Percentiles rank a stretch among this genome's conserved stretches.
phyloP scores from a whole-genome alignment of 495 filamentous ascomycete genomes.

The Aspergillus ostianus region DNA sequence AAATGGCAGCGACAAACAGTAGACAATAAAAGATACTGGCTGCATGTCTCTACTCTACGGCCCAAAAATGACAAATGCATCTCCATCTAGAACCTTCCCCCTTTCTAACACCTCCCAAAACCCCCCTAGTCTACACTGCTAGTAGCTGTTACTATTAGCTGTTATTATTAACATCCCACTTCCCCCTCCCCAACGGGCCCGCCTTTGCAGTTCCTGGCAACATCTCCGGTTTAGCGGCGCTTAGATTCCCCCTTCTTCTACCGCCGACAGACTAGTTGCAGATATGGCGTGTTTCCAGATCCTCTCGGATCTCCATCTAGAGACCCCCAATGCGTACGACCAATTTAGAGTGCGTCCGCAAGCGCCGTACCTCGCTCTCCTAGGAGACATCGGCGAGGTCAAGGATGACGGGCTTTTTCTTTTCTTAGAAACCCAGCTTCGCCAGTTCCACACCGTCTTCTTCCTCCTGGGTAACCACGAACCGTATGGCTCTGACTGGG shows the following conservation, averaged over 20 bases:
- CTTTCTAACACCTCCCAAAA: no score
- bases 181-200: not conserved
- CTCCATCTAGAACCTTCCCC: not conserved
- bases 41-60: no score
- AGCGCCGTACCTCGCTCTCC: constrained; percentile 52
- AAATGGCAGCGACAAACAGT: not conserved
- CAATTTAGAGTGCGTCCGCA: constrained; percentile 41
- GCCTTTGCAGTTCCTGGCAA: not conserved
- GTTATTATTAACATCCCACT: not conserved
- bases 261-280: not conserved
- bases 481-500: constrained; percentile 46
- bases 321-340: constrained; percentile 46
- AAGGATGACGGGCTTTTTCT: constrained; percentile 37
- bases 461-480: constrained; percentile 59
- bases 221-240: constrained; percentile 1
- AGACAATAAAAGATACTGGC: not conserved
- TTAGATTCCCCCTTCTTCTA: not conserved
- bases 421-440: constrained; percentile 47
- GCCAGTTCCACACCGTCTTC: constrained; percentile 46
- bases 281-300: constrained; percentile 45
- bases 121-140: no score
- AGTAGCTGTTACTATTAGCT: not conserved
- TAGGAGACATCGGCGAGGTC: constrained; percentile 56
- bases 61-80: no score
- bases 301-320: constrained; percentile 58